Conservation (phyloP, 2,329 filamentous ascomycete genomes). For the Ascosphaera apis region DNA sequence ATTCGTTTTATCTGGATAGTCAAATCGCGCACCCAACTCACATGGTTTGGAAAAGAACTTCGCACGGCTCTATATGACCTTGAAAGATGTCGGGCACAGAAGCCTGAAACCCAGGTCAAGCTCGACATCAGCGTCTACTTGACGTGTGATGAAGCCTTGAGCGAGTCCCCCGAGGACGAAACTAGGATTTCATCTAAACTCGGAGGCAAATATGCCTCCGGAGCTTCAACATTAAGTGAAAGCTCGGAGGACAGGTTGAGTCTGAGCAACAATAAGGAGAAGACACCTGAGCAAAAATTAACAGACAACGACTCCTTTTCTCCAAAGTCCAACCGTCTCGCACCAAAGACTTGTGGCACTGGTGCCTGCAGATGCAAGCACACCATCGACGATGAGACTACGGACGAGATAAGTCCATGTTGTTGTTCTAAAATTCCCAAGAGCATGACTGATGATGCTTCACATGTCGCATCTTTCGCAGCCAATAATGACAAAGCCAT, state of each 20-base stretch:
- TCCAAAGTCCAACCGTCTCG: slow-evolving; percentile 6
- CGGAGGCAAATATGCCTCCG: neutral
- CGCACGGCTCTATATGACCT: slow-evolving; percentile 22
- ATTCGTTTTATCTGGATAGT: slow-evolving; percentile 36
- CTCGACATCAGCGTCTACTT: slow-evolving; percentile 31
- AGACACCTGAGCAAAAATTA: too few relatives aligned
- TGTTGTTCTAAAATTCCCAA: neutral
- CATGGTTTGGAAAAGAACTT: slow-evolving; percentile 30
- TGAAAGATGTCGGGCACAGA: slow-evolving; percentile 12
- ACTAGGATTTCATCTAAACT: neutral
- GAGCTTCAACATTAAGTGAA: neutral
- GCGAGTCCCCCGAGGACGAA: slow-evolving; percentile 4
- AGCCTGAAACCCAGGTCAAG: slow-evolving; percentile 16
- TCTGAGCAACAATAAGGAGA: neutral
- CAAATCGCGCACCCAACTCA: slow-evolving; percentile 28
- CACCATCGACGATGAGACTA: neutral
- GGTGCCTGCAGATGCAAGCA: neutral
- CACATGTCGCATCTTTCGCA: neutral
- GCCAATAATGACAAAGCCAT: neutral
- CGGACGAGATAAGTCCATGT: neutral
- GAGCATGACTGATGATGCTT: neutral
- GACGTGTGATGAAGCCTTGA: slow-evolving; percentile 28
- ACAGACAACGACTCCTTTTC: too few relatives aligned
- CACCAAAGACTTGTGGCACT: neutral
- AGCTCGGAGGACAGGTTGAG: neutral